Percentiles rank a stretch among this genome's conserved stretches.
Evolutionary conservation across 2,329 filamentous ascomycete genomes (phyloP).

Genomic region (Xylariaceae sp.): DNA sequence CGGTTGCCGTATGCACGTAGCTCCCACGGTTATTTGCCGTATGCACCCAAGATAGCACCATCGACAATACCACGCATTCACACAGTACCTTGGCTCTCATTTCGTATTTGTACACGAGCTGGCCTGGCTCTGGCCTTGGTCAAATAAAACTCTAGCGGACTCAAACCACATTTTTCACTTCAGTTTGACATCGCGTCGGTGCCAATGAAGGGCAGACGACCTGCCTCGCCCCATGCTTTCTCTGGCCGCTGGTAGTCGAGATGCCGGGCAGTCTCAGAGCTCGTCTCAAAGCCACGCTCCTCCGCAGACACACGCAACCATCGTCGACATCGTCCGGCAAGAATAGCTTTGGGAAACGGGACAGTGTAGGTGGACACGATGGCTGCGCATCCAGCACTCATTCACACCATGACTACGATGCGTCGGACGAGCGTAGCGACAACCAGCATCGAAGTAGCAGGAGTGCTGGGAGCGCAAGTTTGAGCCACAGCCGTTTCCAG

Average conservation of each 20-base stretch:
- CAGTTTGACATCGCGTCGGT: no score
- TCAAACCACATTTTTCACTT: no score
- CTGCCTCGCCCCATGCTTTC: neutral
- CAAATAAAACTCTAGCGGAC: no score
- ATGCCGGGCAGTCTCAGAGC: conserved; percentile 46
- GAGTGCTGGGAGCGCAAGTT: neutral
- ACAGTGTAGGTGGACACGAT: conserved; percentile 12
- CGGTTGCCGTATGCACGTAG: no score
- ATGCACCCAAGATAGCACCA: no score
- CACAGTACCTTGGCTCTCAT: no score
- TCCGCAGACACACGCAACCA: conserved; percentile 41
- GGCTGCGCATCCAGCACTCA: conserved; percentile 26
- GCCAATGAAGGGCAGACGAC: no score
- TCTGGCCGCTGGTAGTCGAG: conserved; percentile 8
- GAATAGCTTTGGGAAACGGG: conserved; percentile 19
- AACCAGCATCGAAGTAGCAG: conserved; percentile 11
- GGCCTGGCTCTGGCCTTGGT: no score
- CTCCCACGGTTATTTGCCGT: no score
- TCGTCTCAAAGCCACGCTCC: conserved; percentile 47
- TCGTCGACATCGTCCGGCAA: conserved; percentile 36
- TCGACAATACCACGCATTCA: no score
- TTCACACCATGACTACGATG: conserved; percentile 26
- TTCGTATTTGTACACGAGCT: no score
- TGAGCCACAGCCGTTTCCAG: conserved; percentile 2
- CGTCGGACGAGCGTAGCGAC: conserved; percentile 25